Base-by-base conservation (phyloP, 768 basidiomycete species). In the Hebeloma cylindrosporum region DNA sequence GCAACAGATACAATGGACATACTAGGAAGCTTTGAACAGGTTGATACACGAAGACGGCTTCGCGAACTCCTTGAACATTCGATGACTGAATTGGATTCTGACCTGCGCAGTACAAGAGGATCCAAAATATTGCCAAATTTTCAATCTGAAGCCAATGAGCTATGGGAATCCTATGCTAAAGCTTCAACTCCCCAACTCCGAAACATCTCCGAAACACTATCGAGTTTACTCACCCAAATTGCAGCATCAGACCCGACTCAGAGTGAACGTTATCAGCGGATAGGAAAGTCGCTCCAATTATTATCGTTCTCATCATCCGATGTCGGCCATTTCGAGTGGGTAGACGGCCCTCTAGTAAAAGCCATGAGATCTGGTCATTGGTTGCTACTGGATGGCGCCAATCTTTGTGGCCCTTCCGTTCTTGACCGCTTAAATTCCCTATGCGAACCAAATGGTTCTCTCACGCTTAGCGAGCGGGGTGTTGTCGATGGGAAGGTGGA, bases 401-500 rank as follows among this genome's bases (percentile, higher is more conserved):
- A 99, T 58, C 74, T 93, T 13, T 99, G 96, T 69, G 94, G 81
- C 50, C 84, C 95, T 2, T 95, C 96, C 9, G 93, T 99, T 11
- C 79, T 99, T 16, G 96, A 99, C 67, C 80, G 96, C 26, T 80
- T 99, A 29, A 99, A 99, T 64, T 93, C 93, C 22, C 80, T 99
- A 7, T 97, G 95, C 62, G 96, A 99, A 67, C 75, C 77, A 9
- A 75, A 86, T 42, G 96, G 96, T 3, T 72, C 70, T 2, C 68
- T 99, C 25, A 81, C 82, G n/a, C 73, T 99, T 32, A 95, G 82
- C 54, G 96, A 99, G 62, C 80, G 90, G 38, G 96, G 96, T 0
- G 79, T 84, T 25, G 81, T 93, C 39, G 68, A 87, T 47, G 93
- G 90, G 18, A 66, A 72, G 16, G 80, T 93, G 2, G 81, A 92